Base-by-base conservation (phyloP, 176 grass and related monocot species). In the Lolium perenne region DNA sequence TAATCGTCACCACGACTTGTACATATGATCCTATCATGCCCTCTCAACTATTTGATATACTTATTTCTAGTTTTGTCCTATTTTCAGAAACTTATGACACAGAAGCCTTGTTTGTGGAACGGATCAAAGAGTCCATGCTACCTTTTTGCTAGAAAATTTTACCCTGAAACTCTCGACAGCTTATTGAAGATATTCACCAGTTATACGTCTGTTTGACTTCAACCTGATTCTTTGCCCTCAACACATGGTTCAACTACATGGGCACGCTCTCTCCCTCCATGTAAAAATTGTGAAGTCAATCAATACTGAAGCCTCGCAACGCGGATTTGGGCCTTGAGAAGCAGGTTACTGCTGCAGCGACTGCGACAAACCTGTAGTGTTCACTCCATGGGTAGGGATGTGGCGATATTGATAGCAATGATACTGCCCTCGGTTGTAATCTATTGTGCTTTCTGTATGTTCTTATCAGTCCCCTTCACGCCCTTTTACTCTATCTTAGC, bases 41-140 rank as follows among this genome's bases (percentile, higher is more conserved):
- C 40, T 22, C 22, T 47, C 73, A 83, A 17, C 40, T 22, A 32
- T 50, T 29, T 51, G 73, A 29, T 61, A 78, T 76, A 69, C 32
- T 38, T 25, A 61, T 57, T 15, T 82, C 49, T 21, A 70, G 4
- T 77, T 60, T 74, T 8, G 4, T 80, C 43, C 35, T 62, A 32
- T 83, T 85, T 83, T 75, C 87, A 99, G 97, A 99, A 96, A 93
- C 9, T 91, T 48, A 6, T 88, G 26, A 92, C 86, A 35, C 74
- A 68, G 82, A 89, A 81, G 47, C 88, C 97, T 14, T 99, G 97
- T 82, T 89, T 96, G 58, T 96, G 97, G 97, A 99, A 98, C 53
- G 93, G 96, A 81, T 91, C 88, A 21, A 98, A 94, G 90, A 94
- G 93, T 84, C 93, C 96, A 35, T 98, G 96, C 82, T 98, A 98